phyloP scores from a whole-genome alignment of 2,329 filamentous ascomycete species.

The Neodidymelliopsis sp. region DNA sequence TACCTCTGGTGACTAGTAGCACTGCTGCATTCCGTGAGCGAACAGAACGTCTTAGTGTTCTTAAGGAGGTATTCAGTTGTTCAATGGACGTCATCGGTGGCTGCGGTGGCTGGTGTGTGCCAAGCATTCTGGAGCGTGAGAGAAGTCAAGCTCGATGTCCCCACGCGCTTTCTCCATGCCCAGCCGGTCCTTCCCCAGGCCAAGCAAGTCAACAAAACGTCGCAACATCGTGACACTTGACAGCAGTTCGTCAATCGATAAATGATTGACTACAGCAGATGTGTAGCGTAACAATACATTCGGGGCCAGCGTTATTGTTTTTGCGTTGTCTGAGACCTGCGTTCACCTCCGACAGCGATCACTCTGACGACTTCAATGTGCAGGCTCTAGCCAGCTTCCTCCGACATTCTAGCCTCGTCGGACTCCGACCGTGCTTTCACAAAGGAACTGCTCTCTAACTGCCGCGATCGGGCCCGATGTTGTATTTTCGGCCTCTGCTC shows the following conservation, averaged over 20 bases:
- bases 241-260: conserved; percentile 16
- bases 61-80: no score
- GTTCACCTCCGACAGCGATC: neutral
- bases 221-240: conserved; percentile 13
- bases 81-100: conserved; percentile 15
- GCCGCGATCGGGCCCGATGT: conserved; percentile 14
- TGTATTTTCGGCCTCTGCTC: conserved; percentile 3
- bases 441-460: conserved; percentile 3
- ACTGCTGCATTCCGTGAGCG: no score
- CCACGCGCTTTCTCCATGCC: conserved; percentile 16
- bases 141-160: conserved; percentile 9
- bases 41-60: no score
- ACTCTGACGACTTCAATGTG: neutral
- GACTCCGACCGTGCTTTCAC: conserved; percentile 6
- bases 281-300: no score
- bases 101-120: conserved; percentile 13
- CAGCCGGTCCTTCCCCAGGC: conserved; percentile 19
- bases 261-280: no score
- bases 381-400: conserved; percentile 4
- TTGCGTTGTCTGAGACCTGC: neutral
- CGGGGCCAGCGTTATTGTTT: neutral
- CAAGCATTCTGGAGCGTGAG: conserved; percentile 6
- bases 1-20: no score
- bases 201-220: conserved; percentile 18
- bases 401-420: conserved; percentile 8